Evolutionary conservation across 768 basidiomycete species (phyloP), one percentile per base, ranked within the genome.

Genomic region (Russula griseocarnosa): DNA sequence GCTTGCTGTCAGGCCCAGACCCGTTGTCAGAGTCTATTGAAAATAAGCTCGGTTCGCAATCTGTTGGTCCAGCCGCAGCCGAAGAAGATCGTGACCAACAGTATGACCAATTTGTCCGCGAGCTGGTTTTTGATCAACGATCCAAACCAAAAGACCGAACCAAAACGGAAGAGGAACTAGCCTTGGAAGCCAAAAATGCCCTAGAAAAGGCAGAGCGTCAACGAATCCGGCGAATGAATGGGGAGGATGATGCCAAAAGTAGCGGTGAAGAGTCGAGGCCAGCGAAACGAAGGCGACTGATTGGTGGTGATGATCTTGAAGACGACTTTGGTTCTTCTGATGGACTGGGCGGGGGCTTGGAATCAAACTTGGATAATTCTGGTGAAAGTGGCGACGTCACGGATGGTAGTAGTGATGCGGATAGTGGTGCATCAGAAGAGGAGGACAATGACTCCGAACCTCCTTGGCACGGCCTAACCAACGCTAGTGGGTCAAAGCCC

Each of bases 151-250:
- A 93, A 72, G 91, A 99, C 73, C 78, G 97, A 60, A 94, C 92
- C 32, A 98, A 97, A 78, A 98, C 95, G 0, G 96, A 97, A 70
- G 94, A 98, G 70, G 97, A 99, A 71, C 70, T 94, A 32, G 95
- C 94, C 5, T 63, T 88, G 65, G 94, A 96, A 66, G 91, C 90
- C 71, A 94, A 92, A 70, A 90, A 91, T 68, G 80, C 83, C 5
- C 75, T 99, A 59, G 90, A 95, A 75, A 88, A 86, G 73, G 91
- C 92, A 1, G 97, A 99, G 76, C 79, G 82, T 69, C 82, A 79
- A 67, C 81, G 97, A 32, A 73, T 87, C 54, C 78, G 85, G 69
- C 84, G 97, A 26, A 97, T 98, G 95, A 74, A 88, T 55, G 97
- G 97, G 5, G 76, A 90, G 64, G 84, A 85, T 30, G 85, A 77